phyloP scores from a whole-genome alignment of 129 eudicot genomes.

The Chrysanthemum makinoi region DNA sequence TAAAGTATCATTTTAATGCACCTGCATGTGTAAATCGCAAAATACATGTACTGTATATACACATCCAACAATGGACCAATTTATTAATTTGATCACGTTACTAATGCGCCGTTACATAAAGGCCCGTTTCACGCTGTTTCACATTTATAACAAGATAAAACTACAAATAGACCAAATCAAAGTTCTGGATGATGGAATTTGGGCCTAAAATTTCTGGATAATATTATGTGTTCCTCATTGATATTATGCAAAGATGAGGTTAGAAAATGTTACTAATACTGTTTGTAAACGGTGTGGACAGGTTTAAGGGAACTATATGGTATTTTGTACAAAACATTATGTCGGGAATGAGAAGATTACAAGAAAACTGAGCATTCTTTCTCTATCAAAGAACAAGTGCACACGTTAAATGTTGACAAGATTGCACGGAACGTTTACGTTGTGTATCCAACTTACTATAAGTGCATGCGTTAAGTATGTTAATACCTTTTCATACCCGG shows the following conservation, averaged over 20 bases:
- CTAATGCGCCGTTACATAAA: too few relatives aligned
- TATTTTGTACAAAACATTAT: not conserved
- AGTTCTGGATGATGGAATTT: not conserved
- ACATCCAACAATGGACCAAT: too few relatives aligned
- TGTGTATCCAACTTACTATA: constrained; percentile 6
- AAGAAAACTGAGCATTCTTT: not conserved
- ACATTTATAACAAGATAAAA: not conserved
- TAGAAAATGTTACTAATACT: not conserved
- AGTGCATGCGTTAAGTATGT: constrained; percentile 17
- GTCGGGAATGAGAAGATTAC: not conserved
- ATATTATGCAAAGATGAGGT: not conserved
- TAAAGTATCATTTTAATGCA: too few relatives aligned
- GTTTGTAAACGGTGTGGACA: not conserved
- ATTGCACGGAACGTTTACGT: constrained; percentile 12
- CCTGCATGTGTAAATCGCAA: too few relatives aligned
- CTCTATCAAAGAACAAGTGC: not conserved
- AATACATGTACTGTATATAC: too few relatives aligned
- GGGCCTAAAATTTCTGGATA: not conserved
- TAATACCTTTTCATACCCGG: not conserved
- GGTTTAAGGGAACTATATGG: not conserved
- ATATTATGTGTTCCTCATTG: not conserved
- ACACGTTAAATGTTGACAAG: constrained; percentile 19
- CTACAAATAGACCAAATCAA: not conserved
- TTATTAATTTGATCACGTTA: too few relatives aligned
- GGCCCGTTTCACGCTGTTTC: too few relatives aligned